These are phyloP conservation scores for Tuber melanosporum DNA, from an alignment of 495 filamentous ascomycete genomes.

Conservation along the genomic window DNA sequence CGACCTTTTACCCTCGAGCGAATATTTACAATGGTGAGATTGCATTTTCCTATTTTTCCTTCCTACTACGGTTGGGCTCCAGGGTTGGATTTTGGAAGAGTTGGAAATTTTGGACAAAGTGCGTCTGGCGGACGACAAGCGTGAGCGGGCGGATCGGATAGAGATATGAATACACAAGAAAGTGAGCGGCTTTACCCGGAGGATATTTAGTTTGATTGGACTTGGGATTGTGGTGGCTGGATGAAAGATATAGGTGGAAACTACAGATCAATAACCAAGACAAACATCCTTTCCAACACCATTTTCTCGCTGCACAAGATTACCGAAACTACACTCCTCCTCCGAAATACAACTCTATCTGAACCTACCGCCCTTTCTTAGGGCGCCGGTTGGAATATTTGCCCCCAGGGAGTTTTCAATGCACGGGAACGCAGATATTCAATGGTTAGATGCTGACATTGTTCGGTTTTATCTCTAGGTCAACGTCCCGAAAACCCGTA, in stretches of 20 bases:
- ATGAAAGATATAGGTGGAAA: not conserved
- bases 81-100: not conserved
- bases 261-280: not conserved
- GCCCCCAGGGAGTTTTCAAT: not conserved
- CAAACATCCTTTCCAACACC: not conserved
- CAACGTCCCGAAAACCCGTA: conserved; percentile 84
- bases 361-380: not conserved
- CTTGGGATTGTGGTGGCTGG: not conserved
- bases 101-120: not conserved
- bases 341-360: not conserved
- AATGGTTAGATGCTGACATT: not conserved
- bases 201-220: not conserved
- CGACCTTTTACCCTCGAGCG: conserved; percentile 1
- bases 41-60: not conserved
- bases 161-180: not conserved
- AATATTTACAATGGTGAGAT: conserved; percentile 33
- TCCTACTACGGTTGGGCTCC: not conserved
- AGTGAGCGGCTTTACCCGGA: not conserved
- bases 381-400: not conserved
- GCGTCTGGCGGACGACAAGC: not conserved
- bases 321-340: not conserved
- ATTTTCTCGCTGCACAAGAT: not conserved
- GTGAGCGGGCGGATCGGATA: not conserved
- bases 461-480: conserved; percentile 50
- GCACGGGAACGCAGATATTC: not conserved